These are phyloP conservation scores for Ganoderma sp. DNA, from an alignment of 1,284 basidiomycete genomes.

Conservation along the genomic window DNA sequence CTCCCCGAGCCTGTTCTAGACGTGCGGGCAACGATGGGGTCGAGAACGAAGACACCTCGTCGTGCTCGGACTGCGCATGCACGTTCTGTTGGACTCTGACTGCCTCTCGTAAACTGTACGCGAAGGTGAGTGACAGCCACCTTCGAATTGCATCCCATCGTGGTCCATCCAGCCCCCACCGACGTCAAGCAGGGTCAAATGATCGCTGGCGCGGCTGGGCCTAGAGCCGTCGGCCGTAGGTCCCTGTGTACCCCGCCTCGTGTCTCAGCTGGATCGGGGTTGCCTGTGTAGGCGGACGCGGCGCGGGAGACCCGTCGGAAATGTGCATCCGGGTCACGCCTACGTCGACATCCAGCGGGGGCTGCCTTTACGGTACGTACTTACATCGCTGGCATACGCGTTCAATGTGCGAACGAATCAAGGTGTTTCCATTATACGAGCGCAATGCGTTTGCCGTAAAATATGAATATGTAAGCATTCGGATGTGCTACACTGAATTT, in stretches of 20 bases:
- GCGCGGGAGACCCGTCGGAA: neutral
- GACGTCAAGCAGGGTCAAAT: neutral
- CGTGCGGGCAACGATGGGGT: neutral
- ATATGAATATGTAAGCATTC: too few relatives aligned
- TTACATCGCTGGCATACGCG: too few relatives aligned
- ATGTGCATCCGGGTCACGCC: neutral
- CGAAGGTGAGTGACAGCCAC: neutral
- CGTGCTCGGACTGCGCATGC: neutral
- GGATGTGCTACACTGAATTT: neutral
- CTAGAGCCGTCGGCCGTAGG: slow-evolving; percentile 16
- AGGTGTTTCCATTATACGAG: too few relatives aligned
- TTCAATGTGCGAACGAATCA: too few relatives aligned
- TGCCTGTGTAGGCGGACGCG: neutral
- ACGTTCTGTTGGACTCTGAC: neutral
- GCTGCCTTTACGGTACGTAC: too few relatives aligned
- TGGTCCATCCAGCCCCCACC: neutral
- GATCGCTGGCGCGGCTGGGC: neutral
- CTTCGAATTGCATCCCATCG: neutral
- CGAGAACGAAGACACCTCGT: neutral
- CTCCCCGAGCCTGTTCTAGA: neutral
- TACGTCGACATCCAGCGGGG: too few relatives aligned
- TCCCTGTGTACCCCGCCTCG: slow-evolving; percentile 29
- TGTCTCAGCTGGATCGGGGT: slow-evolving; percentile 16
- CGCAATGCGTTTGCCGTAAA: neutral
- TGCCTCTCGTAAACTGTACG: neutral